Percentiles rank a stretch among this genome's conserved stretches.
These are phyloP conservation scores for Grosmannia clavigera DNA, from an alignment of 2,329 filamentous ascomycete species.

Conservation along the genomic window DNA sequence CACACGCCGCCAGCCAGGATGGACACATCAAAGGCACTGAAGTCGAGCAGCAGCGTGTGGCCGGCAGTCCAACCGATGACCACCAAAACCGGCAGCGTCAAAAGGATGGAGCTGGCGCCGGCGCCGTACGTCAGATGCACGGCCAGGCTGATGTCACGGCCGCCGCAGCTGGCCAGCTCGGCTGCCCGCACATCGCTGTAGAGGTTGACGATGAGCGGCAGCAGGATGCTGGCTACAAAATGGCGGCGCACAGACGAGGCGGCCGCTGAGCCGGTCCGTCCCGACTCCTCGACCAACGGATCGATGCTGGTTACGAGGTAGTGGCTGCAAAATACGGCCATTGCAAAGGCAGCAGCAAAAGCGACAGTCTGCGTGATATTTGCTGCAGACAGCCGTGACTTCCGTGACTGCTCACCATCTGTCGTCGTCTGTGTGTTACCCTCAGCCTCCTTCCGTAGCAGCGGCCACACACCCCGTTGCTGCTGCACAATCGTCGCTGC, in stretches of 20 bases:
- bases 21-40: slow-evolving; percentile 4
- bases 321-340: slow-evolving; percentile 2
- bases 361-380: neutral
- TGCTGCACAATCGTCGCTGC: neutral
- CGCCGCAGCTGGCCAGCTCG: slow-evolving; percentile 3
- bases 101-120: neutral
- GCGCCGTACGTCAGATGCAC: slow-evolving; percentile 3
- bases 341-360: neutral
- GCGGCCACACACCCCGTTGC: neutral
- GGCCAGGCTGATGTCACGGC: neutral
- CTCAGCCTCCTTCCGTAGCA: neutral
- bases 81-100: slow-evolving; percentile 1
- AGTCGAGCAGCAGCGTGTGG: slow-evolving; percentile 5
- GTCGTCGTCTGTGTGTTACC: neutral
- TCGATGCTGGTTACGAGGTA: neutral
- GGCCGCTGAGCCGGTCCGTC: neutral
- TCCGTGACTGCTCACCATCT: neutral
- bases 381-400: no score
- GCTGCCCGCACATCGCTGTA: slow-evolving; percentile 7
- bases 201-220: slow-evolving; percentile 6
- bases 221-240: slow-evolving; percentile 7
- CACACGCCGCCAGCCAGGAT: slow-evolving; percentile 6
- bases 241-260: neutral
- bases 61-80: slow-evolving; percentile 2
- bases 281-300: neutral